Evolutionary conservation across 2,329 filamentous ascomycete genomes (phyloP), one percentile per base, ranked within the genome.

Genomic region (Fusarium protoensiforme): DNA sequence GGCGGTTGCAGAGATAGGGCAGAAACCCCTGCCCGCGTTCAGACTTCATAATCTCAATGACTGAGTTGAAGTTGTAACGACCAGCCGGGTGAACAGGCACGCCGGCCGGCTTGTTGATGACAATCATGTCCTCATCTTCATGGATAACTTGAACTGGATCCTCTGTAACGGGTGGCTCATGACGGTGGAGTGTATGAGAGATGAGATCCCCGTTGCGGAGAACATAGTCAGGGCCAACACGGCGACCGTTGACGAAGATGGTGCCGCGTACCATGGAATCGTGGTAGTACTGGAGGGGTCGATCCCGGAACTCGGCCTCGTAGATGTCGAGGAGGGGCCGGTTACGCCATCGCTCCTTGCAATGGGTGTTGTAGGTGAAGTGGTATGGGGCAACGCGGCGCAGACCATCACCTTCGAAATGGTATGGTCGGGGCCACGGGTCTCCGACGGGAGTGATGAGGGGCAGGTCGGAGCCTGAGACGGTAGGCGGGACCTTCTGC

Each of bases 41-140:
- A 3, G 93, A 90, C 75, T 93, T 92, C 90, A 99, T 92, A 75
- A 99, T 98, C 85, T 98, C 95, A 41, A 97, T 89, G 53, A 99
- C 90, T 1, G 94, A 96, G 84, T 99, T 99, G 87, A 93, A 97
- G 81, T 96, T 95, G 86, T 99, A 99, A 57, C 96, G 91, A 7
- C 96, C 96, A 1, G 96, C 96, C 7, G 96, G 94, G 81, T 99
- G 96, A 0, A 99, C 96, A 0, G 96, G 96, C 43, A 99, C 92
- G 8, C 96, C 96, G 0, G 96, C 93, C 0, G 96, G 96, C 83
- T 99, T 99, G 85, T 98, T 95, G 81, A 99, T 97, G 70, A 98
- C 95, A 67, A 99, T 93, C 86, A 99, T 92, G 75, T 95, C 93
- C 53, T 97, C 90, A 76, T 98, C 94, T 82, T 99, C 96, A 82